A percentile compares a stretch with the other conserved stretches of the same genome.
Conservation (phyloP, 805 yeast species). For the Nakazawaea ernobii region DNA sequence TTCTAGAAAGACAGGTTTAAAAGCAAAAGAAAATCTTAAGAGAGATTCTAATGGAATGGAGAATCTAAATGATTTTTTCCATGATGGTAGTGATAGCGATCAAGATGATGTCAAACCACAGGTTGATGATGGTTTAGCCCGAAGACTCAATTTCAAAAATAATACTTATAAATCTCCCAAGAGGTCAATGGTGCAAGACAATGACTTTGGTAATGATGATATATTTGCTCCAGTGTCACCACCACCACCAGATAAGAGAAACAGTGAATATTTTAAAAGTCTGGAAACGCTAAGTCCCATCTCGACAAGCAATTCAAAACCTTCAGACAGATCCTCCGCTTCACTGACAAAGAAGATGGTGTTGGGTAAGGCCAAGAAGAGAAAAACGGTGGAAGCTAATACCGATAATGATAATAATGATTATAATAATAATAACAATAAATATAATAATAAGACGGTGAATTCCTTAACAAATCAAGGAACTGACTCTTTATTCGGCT, state of each 20-base stretch:
- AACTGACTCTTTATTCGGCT: not conserved
- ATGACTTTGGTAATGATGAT: constrained; percentile 2
- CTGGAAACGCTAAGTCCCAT: constrained; percentile 14
- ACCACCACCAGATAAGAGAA: constrained; percentile 6
- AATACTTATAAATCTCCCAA: not conserved
- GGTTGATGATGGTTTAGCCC: constrained; percentile 23
- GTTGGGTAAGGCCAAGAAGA: constrained; percentile 17
- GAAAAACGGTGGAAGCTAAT: not conserved
- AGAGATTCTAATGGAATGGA: constrained; percentile 62
- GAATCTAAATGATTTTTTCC: constrained; percentile 61
- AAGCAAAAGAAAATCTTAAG: constrained; percentile 37
- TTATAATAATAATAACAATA: no score
- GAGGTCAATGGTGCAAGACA: not conserved
- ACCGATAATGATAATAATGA: constrained; percentile 9
- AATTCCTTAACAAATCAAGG: no score
- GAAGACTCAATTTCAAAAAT: not conserved
- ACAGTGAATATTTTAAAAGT: constrained; percentile 8
- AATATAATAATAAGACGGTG: not conserved
- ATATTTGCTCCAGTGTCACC: constrained; percentile 9
- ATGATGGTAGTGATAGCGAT: constrained; percentile 14
- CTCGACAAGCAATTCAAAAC: constrained; percentile 2
- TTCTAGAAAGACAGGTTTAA: constrained; percentile 64
- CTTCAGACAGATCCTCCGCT: constrained; percentile 11
- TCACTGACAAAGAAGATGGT: constrained; percentile 30
- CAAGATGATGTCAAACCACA: constrained; percentile 17